Evolutionary conservation across 192 early-diverging fungal genomes (phyloP), one percentile per base, ranked within the genome.

Genomic region (Chytriomyces sp.): DNA sequence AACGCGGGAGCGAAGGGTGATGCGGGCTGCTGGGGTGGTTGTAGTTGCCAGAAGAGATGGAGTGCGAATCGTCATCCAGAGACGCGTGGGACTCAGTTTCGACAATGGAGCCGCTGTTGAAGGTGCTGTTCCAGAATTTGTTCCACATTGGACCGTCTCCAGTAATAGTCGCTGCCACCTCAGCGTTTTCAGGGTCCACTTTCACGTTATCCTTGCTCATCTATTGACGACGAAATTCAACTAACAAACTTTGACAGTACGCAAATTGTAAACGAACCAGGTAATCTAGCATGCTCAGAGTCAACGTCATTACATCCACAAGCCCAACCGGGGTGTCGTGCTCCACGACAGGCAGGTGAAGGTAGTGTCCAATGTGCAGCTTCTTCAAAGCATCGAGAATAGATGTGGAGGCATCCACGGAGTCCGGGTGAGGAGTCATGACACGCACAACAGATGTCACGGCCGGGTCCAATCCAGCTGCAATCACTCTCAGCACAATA

Each of bases 381-480:
- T 85, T 83, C 53, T 83, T 75, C n/a, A 85, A 69, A 12, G 81
- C 84, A 44, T 83, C 84, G 4, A 85, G 67, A 40, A 83, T 81
- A 0, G 79, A 64, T 1, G 70, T 71, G 5, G 73, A 70, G 10
- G 73, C 55, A 1, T 76, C 73, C 4, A 85, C 78, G 22, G 59
- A 79, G 61, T 85, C 84, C 0, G 84, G 84, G 53, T 85, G 84
- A 12, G 84, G 84, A n/a, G 84, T 85, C 97, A 99, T 99, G 14
- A 99, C 97, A 73, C 95, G 91, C 30, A 96, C 93, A 39, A 99
- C 96, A 52, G 91, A 90, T 71, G 94, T 96, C 19, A 86, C 92
- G 53, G 88, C 86, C 65, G 97, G 96, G 75, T 94, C 91, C 52
- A 98, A 80, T 22, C 93, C 76, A 31, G 79, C 84, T 6, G 84